Evolutionary conservation across 208 protist genomes (phyloP).

Genomic region (Leishmania lainsoni): DNA sequence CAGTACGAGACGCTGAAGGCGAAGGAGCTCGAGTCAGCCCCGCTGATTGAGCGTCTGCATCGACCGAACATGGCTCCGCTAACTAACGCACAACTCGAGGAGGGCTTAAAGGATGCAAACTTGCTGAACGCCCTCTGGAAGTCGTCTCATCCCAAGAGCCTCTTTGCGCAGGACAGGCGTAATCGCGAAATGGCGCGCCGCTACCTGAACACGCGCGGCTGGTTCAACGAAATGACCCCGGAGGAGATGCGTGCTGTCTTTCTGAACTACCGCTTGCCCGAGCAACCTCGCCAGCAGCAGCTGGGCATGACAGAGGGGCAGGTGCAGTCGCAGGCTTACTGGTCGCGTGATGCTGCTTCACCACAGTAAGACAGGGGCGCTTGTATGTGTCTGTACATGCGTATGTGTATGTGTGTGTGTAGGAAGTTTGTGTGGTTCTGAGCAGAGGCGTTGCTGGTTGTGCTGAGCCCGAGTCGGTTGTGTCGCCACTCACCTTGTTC

Average conservation of each 20-base stretch:
- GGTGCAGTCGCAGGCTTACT: constrained; percentile 49
- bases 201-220: constrained; percentile 80
- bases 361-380: background rate
- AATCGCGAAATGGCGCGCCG: constrained; percentile 66
- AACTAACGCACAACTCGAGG: constrained; percentile 65
- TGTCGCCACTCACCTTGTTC: background rate
- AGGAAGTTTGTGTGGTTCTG: background rate
- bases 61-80: constrained; percentile 66
- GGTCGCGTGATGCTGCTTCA: constrained; percentile 31
- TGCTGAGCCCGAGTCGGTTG: constrained; percentile 2
- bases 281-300: constrained; percentile 52
- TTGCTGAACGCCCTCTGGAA: constrained; percentile 84
- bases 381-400: background rate
- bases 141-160: constrained; percentile 63
- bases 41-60: constrained; percentile 86
- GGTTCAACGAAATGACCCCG: constrained; percentile 82
- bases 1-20: constrained; percentile 73
- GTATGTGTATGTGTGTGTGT: too few species aligned
- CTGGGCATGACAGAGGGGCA: constrained; percentile 25
- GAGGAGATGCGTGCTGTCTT: constrained; percentile 85
- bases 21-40: constrained; percentile 69
- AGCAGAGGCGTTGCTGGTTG: background rate
- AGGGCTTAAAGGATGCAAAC: constrained; percentile 74
- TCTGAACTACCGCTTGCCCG: constrained; percentile 65
- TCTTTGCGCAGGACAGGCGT: constrained; percentile 42